phyloP scores from a whole-genome alignment of 148 eudicot species.

The Persicaria tinctoria region DNA sequence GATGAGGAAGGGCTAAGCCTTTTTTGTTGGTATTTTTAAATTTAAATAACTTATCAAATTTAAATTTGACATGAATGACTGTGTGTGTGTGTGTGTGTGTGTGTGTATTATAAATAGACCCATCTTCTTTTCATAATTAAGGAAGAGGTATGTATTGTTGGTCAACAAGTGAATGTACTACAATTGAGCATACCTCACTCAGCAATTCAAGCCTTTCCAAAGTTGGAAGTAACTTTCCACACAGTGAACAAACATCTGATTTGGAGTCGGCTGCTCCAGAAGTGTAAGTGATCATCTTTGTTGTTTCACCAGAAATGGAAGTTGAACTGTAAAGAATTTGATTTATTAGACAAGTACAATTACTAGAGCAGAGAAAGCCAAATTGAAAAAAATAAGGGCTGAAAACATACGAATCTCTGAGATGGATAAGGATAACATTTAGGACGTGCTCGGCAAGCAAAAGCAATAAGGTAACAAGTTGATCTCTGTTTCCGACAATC shows the following conservation, averaged over 20 bases:
- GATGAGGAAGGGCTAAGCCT: no score
- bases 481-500: slow-evolving; percentile 78
- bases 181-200: slow-evolving; percentile 48
- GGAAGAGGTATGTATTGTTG: neutral
- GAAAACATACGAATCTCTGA: slow-evolving; percentile 62
- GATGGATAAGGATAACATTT: slow-evolving; percentile 79
- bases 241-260: slow-evolving; percentile 40
- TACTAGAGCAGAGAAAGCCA: neutral
- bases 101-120: no score
- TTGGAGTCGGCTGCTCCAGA: slow-evolving; percentile 25
- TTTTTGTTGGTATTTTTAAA: no score
- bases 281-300: slow-evolving; percentile 32
- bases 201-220: slow-evolving; percentile 81
- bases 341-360: slow-evolving; percentile 3
- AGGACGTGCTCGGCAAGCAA: slow-evolving; percentile 73
- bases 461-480: slow-evolving; percentile 62
- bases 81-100: no score
- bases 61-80: no score
- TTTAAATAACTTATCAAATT: no score
- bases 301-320: slow-evolving; percentile 25
- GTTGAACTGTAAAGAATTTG: slow-evolving; percentile 26
- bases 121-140: neutral
- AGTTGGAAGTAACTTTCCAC: slow-evolving; percentile 55
- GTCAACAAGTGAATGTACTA: neutral
- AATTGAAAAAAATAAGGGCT: neutral